Evolutionary conservation across 129 eudicot species (phyloP).

Genomic region (Heracleum sosnowskyi): DNA sequence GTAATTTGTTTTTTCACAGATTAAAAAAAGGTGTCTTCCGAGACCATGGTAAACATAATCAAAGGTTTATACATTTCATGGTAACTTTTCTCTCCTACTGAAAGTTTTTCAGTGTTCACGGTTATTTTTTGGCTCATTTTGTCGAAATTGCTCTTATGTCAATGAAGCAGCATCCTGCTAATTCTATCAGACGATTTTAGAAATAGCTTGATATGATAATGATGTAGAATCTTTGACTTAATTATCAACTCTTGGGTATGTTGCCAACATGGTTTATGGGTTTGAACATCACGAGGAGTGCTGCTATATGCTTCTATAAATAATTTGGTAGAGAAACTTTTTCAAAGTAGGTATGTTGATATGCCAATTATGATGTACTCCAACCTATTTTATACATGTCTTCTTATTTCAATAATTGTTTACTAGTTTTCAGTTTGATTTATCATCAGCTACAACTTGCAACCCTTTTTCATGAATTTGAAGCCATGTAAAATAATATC

Average conservation of each 20-base stretch:
- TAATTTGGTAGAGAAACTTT: background rate
- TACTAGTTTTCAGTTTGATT: background rate
- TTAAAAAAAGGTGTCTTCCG: slow-evolving; percentile 12
- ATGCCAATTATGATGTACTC: background rate
- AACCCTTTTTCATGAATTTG: background rate
- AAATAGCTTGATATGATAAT: background rate
- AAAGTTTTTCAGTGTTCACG: background rate
- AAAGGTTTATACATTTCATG: slow-evolving; percentile 74
- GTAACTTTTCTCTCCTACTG: slow-evolving; percentile 22
- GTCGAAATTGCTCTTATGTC: background rate
- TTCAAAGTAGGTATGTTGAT: background rate
- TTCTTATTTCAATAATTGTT: background rate
- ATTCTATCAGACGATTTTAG: background rate
- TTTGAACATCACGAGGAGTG: background rate
- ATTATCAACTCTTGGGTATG: background rate
- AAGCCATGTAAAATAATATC: background rate
- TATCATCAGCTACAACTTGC: background rate
- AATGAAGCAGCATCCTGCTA: background rate
- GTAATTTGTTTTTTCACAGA: slow-evolving; percentile 27
- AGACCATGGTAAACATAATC: slow-evolving; percentile 71
- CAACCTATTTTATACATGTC: background rate
- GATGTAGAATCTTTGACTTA: background rate
- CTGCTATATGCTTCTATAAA: background rate
- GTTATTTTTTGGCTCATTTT: background rate
- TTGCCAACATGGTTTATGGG: background rate